Conservation (phyloP, 371 early-diverging fungal species). For the Zychaea mexicana region DNA sequence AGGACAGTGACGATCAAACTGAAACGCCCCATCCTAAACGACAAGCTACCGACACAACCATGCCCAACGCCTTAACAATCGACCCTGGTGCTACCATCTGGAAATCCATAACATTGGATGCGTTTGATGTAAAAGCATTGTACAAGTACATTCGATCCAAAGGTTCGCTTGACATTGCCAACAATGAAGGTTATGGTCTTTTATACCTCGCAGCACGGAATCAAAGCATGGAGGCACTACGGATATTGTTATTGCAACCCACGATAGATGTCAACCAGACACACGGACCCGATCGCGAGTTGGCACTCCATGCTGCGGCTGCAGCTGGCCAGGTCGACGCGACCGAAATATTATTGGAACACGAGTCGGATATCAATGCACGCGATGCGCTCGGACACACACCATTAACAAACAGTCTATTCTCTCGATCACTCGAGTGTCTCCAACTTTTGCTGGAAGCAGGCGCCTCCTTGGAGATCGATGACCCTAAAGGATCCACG, state of each 20-base stretch:
- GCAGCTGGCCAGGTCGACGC: constrained; percentile 35
- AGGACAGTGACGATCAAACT: not conserved
- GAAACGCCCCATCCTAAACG: not conserved
- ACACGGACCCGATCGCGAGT: constrained; percentile 48
- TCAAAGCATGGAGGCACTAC: constrained; percentile 41
- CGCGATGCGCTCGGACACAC: constrained; percentile 73
- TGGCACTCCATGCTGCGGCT: constrained; percentile 46
- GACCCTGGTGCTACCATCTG: constrained; percentile 25
- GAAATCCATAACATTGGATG: constrained; percentile 29
- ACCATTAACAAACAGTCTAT: constrained; percentile 47
- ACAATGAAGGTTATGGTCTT: constrained; percentile 39
- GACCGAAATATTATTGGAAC: constrained; percentile 47
- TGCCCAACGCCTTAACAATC: not conserved
- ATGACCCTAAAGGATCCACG: constrained; percentile 69
- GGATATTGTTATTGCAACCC: constrained; percentile 42
- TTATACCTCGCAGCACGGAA: constrained; percentile 48
- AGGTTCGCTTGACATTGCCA: constrained; percentile 18
- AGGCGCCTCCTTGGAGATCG: constrained; percentile 42
- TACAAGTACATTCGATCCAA: constrained; percentile 41
- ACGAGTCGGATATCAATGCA: constrained; percentile 46
- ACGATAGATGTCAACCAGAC: constrained; percentile 31
- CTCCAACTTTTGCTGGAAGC: constrained; percentile 34
- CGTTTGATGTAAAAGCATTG: constrained; percentile 41
- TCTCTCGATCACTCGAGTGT: constrained; percentile 30
- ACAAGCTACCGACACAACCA: not conserved